Conservation (phyloP, 192 early-diverging fungal species). For the Globomyces pollinis-pini region DNA sequence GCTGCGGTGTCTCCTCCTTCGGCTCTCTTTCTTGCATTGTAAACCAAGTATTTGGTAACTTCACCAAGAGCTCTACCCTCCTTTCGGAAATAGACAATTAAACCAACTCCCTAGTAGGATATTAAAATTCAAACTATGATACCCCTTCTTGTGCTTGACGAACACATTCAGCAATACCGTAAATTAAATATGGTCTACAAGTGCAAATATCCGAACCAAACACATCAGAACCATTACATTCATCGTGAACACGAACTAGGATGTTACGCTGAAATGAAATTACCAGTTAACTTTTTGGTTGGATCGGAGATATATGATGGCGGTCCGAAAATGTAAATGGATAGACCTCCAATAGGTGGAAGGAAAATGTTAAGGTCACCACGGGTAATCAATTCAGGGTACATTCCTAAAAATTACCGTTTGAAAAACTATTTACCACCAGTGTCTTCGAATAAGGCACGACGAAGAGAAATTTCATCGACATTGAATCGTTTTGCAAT, state of each 20-base stretch:
- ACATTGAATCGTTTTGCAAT: conserved; percentile 84
- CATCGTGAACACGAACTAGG: conserved; percentile 76
- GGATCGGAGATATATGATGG: conserved; percentile 75
- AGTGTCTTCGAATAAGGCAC: conserved; percentile 82
- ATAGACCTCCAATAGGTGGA: conserved; percentile 87
- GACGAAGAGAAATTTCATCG: conserved; percentile 72
- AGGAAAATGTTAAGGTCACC: conserved; percentile 89
- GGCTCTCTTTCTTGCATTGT: conserved; percentile 76
- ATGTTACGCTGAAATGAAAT: no score
- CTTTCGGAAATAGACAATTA: conserved; percentile 95
- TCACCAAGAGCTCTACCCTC: conserved; percentile 92
- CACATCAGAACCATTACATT: conserved; percentile 72
- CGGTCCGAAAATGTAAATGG: conserved; percentile 89
- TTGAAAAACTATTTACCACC: no score
- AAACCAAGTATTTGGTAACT: conserved; percentile 93
- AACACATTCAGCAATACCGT: conserved; percentile 84
- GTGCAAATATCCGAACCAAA: conserved; percentile 41
- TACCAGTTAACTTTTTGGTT: conserved; percentile 68
- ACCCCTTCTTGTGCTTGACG: conserved; percentile 81
- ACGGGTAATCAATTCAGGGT: conserved; percentile 87
- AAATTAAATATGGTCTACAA: conserved; percentile 47
- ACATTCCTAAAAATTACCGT: no score
- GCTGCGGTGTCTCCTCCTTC: conserved; percentile 82
- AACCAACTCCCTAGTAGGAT: conserved; percentile 87
- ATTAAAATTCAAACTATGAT: no score